Base-by-base conservation (phyloP, 2,329 filamentous ascomycete genomes). In the Trichoderma pleuroti region DNA sequence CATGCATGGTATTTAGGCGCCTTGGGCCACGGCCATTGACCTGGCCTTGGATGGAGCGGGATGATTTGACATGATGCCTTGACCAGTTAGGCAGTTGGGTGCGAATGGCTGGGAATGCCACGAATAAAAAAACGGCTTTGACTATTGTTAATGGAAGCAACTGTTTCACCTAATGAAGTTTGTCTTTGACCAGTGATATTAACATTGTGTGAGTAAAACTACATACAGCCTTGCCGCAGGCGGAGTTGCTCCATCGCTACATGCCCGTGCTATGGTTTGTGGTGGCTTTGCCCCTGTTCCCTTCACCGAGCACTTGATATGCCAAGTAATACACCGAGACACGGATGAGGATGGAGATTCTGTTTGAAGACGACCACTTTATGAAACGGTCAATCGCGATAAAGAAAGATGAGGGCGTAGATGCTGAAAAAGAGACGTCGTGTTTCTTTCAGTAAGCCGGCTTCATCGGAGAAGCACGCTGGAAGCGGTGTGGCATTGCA, bases 71-170 rank as follows among this genome's bases (percentile, higher is more conserved):
- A 72, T 68, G 68, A 72, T 68, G 68, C 66, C 68, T 72, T 63
- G 52, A 72, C 63, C 71, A 73, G 61, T 62, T 68, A 65, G 70
- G 61, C 70, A 72, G 71, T 72, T 72, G 70, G 71, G 71, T 36
- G 59, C 21, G 56, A 67, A 67, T 68, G 61, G 36, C 26, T 57
- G 62, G 57, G 34, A 34, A 52, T 64, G 67, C 54, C 59, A 64
- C 32, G 63, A 71, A 65, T 70, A 52, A 56, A 70, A 56, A 52
- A 65, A 61, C n/a, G 59, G 54, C 46, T 62, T 93, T 90, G 90
- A 86, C 86, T 1, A 49, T 61, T 60, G 56, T 34, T 61, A 61
- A 61, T 61, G 57, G 57, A 61, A 61, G 57, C 57, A 61, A 60
- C 21, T 61, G n/a, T 61, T 39, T 61, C 32, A 6, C 57, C n/a